A percentile compares a stretch with the other conserved stretches of the same genome.
Conservation (phyloP, 2,329 filamentous ascomycete species). For the Sporothrix curviconia region DNA sequence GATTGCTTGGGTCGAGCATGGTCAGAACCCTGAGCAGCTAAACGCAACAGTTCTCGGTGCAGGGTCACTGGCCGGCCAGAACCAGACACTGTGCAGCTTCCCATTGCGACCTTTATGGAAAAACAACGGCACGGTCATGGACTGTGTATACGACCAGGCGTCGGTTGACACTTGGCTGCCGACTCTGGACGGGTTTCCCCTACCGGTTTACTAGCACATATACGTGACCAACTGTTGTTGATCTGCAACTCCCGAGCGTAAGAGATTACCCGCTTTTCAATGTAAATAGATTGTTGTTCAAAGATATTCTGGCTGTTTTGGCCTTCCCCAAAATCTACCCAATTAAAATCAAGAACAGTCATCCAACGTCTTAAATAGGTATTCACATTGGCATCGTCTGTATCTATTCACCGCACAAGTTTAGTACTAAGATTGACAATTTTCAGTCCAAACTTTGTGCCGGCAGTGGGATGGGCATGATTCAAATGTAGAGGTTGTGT, state of each 20-base stretch:
- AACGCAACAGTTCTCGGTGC: constrained; percentile 22
- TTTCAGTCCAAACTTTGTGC: too few relatives aligned
- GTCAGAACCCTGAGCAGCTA: constrained; percentile 36
- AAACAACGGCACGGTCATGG: background rate
- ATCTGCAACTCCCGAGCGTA: too few relatives aligned
- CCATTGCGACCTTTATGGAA: background rate
- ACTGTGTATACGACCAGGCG: constrained; percentile 17
- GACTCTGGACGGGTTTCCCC: constrained; percentile 15
- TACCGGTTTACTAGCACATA: constrained; percentile 14
- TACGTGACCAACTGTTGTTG: too few relatives aligned
- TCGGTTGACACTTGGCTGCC: constrained; percentile 16
- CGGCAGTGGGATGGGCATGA: too few relatives aligned
- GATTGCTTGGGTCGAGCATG: constrained; percentile 45
- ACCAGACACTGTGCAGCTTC: background rate
- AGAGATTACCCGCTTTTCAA: background rate
- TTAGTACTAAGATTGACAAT: too few relatives aligned
- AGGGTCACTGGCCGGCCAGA: background rate
- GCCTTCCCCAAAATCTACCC: too few relatives aligned
- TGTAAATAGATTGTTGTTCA: background rate
- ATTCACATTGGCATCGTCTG: too few relatives aligned
- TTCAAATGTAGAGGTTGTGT: too few relatives aligned
- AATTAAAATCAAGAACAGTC: too few relatives aligned
- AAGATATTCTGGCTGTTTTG: background rate
- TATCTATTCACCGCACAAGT: too few relatives aligned
- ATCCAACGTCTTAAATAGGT: background rate